Conservation (phyloP, 129 eudicot species). For the Helianthus tuberosus region DNA sequence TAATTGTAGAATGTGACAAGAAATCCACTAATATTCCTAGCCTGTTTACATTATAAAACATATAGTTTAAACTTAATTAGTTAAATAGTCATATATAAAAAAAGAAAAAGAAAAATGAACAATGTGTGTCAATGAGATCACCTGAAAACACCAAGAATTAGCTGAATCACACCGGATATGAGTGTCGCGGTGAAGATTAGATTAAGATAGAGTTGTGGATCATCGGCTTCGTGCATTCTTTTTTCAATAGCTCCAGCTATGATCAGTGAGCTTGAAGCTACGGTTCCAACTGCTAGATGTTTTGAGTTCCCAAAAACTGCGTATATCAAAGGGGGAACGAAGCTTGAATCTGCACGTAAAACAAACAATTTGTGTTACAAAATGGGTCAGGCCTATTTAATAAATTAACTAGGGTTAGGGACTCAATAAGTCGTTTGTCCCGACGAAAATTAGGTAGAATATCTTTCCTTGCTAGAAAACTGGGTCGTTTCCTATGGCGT, state of each 20-base stretch:
- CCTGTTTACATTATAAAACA: conserved; percentile 32
- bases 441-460: too few relatives aligned
- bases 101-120: neutral
- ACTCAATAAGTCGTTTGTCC: too few relatives aligned
- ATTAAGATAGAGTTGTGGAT: conserved; percentile 52
- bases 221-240: conserved; percentile 37
- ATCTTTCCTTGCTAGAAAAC: too few relatives aligned
- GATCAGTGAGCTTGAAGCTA: conserved; percentile 83
- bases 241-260: conserved; percentile 54
- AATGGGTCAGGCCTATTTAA: neutral
- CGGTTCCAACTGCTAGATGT: conserved; percentile 86
- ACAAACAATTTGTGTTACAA: neutral
- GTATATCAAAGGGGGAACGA: conserved; percentile 82
- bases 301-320: conserved; percentile 82
- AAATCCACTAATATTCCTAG: conserved; percentile 89
- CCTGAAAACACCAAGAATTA: conserved; percentile 76
- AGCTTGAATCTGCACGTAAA: conserved; percentile 69
- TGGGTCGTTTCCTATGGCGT: too few relatives aligned
- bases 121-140: conserved; percentile 24
- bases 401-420: too few relatives aligned
- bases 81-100: neutral
- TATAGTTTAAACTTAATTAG: neutral
- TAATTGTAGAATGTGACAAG: conserved; percentile 84
- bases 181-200: conserved; percentile 79
- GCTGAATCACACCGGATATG: conserved; percentile 69